Conservation (phyloP, 108 stramenopile genomes). For the Conticribra guillardii region DNA sequence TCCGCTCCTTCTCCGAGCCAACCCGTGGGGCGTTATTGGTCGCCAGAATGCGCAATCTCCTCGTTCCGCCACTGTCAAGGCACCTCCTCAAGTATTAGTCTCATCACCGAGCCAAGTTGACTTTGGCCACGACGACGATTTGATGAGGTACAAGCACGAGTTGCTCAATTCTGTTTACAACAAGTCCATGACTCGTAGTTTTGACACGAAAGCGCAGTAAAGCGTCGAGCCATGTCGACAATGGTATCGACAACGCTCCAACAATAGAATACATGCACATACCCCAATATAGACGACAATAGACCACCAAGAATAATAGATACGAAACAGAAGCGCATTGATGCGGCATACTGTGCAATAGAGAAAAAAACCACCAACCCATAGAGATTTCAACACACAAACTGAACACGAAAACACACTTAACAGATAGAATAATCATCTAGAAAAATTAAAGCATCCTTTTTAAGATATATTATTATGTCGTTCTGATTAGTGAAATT, state of each 20-base stretch:
- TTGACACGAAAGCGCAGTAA: conserved; percentile 10
- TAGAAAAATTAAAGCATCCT: no score
- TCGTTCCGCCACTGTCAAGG: background rate
- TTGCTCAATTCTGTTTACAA: conserved; percentile 24
- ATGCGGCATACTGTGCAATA: background rate
- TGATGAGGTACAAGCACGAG: conserved; percentile 28
- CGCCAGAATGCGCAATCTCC: background rate
- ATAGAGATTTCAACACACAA: background rate
- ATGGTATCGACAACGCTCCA: background rate
- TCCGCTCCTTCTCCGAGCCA: conserved; percentile 24
- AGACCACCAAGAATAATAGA: background rate
- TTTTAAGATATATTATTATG: no score
- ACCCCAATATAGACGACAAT: background rate
- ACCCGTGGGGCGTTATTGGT: conserved; percentile 8
- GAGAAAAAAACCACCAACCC: background rate
- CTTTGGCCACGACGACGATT: conserved; percentile 35
- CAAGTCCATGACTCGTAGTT: conserved; percentile 26
- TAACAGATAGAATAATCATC: background rate
- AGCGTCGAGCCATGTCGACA: background rate
- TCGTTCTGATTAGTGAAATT: no score
- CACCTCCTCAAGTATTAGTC: conserved; percentile 3
- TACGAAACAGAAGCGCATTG: background rate
- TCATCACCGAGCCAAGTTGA: background rate
- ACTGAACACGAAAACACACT: background rate
- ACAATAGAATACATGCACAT: background rate